These are phyloP conservation scores for Metschnikowia shivogae DNA, from an alignment of 805 yeast species.

Conservation along the genomic window DNA sequence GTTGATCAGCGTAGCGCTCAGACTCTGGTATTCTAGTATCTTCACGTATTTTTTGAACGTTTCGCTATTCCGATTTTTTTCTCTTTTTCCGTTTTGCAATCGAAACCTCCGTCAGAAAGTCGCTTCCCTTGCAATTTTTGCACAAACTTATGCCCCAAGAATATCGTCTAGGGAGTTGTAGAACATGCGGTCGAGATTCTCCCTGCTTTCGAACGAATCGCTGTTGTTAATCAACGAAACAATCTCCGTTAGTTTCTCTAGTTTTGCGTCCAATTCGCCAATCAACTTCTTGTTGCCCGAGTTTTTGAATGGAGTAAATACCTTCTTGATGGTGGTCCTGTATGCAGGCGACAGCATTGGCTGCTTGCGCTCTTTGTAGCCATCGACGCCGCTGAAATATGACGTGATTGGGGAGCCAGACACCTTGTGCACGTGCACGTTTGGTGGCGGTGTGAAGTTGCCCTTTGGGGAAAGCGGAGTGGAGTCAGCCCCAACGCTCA, in stretches of 20 bases:
- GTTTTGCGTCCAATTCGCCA: slow-evolving; percentile 23
- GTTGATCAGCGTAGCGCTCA: not conserved
- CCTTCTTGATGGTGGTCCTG: slow-evolving; percentile 34
- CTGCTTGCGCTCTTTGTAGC: slow-evolving; percentile 7
- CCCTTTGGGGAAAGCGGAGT: slow-evolving; percentile 2
- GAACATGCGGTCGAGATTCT: slow-evolving; percentile 15
- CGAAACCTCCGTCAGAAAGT: no score
- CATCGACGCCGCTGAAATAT: slow-evolving; percentile 6
- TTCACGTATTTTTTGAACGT: no score
- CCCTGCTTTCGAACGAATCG: slow-evolving; percentile 11
- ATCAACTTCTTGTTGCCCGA: slow-evolving; percentile 30
- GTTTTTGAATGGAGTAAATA: slow-evolving; percentile 32
- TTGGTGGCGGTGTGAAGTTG: slow-evolving; percentile 5
- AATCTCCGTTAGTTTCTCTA: slow-evolving; percentile 26
- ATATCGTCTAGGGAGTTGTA: slow-evolving; percentile 13
- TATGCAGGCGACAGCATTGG: slow-evolving; percentile 14
- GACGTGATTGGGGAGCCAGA: slow-evolving; percentile 10
- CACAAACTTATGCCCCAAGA: not conserved
- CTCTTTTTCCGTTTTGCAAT: not conserved
- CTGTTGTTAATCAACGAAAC: slow-evolving; percentile 16
- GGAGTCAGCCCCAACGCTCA: slow-evolving; percentile 24
- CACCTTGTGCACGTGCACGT: slow-evolving; percentile 1
- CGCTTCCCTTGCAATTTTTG: no score
- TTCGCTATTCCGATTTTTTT: not conserved
- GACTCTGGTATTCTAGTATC: no score